A percentile compares a stretch with the other conserved stretches of the same genome.
These are phyloP conservation scores for Triticum urartu DNA, from an alignment of 176 grass and related monocot species.

Conservation along the genomic window DNA sequence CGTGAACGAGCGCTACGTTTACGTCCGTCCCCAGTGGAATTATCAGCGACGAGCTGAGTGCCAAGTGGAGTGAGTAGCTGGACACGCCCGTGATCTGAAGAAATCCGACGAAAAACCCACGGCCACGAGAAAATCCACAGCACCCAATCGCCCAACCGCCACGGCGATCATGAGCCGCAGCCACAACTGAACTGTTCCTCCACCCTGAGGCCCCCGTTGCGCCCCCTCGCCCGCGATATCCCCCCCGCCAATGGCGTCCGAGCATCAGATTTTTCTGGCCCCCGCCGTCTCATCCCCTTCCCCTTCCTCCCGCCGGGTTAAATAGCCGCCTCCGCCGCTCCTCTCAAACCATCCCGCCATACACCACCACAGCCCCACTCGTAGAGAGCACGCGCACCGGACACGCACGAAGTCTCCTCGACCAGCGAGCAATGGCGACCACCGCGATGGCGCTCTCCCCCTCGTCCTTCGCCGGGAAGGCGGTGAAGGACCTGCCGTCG, in stretches of 20 bases:
- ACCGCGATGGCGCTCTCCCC: slow-evolving; percentile 69
- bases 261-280: slow-evolving; percentile 19
- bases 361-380: neutral
- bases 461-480: slow-evolving; percentile 52
- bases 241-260: slow-evolving; percentile 30
- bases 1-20: neutral
- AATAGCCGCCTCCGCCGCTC: neutral
- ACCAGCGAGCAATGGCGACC: slow-evolving; percentile 25
- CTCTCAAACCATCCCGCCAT: slow-evolving; percentile 16
- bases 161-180: neutral
- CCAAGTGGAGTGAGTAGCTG: neutral
- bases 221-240: neutral
- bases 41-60: neutral
- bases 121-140: slow-evolving; percentile 2
- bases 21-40: neutral
- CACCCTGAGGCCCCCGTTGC: neutral
- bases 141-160: neutral
- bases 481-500: slow-evolving; percentile 35
- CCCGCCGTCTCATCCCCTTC: neutral
- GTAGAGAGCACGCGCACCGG: neutral
- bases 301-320: neutral
- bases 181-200: neutral
- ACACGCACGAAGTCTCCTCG: neutral
- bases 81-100: neutral
- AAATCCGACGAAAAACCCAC: slow-evolving; percentile 35